These are phyloP conservation scores for Trichoderma atroviride DNA, from an alignment of 2,329 filamentous ascomycete genomes.

Conservation along the genomic window DNA sequence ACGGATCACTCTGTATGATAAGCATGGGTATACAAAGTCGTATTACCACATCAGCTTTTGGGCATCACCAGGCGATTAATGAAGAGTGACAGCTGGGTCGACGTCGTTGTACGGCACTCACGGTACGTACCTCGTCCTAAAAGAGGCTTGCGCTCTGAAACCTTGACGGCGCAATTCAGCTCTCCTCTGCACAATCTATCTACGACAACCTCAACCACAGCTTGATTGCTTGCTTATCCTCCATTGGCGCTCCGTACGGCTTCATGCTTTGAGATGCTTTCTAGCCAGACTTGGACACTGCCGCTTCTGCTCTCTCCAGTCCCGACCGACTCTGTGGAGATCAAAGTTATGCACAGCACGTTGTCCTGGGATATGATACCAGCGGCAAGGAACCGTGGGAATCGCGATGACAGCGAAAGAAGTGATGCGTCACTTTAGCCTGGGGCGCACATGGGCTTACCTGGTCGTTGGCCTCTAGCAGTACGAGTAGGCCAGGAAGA, in stretches of 20 bases:
- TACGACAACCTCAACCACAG: conserved; percentile 3
- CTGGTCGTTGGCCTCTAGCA: conserved; percentile 5
- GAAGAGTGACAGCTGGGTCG: background rate
- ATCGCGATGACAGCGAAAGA: conserved; percentile 22
- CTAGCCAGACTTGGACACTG: background rate
- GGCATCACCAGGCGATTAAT: background rate
- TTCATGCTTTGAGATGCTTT: background rate
- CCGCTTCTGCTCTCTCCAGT: background rate
- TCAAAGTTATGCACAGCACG: conserved; percentile 22
- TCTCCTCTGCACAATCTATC: conserved; percentile 9
- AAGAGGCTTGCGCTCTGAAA: conserved; percentile 2
- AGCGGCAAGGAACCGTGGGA: conserved; percentile 16
- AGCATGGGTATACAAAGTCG: background rate
- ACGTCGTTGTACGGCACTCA: background rate
- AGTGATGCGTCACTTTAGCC: conserved; percentile 19
- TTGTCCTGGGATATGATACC: conserved; percentile 32
- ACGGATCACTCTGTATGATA: background rate
- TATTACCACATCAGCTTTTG: background rate
- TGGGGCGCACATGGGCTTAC: conserved; percentile 5
- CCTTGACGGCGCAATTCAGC: background rate
- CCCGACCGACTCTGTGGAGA: conserved; percentile 7
- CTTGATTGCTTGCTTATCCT: background rate
- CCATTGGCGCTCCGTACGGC: background rate
- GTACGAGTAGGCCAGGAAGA: background rate
- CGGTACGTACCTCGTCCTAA: background rate